A percentile compares a stretch with the other conserved stretches of the same genome.
Conservation (phyloP, 2,329 filamentous ascomycete species). For the Fusarium secorum region DNA sequence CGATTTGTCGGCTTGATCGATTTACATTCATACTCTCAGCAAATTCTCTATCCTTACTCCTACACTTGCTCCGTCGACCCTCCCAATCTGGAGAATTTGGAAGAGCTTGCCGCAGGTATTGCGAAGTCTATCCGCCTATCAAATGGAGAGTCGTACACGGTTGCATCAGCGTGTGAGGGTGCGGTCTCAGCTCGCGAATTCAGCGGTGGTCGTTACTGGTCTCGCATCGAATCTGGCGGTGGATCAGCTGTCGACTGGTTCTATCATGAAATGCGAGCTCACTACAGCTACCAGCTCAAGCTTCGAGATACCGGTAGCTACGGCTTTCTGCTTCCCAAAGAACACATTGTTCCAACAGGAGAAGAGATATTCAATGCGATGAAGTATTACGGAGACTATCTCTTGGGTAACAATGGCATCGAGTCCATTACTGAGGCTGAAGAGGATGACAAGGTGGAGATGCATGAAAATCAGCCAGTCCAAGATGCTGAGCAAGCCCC, state of each 20-base stretch:
- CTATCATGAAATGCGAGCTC: conserved; percentile 83
- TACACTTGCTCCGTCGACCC: conserved; percentile 82
- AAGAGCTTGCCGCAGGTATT: conserved; percentile 87
- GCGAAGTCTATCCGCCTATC: conserved; percentile 88
- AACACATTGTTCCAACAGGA: conserved; percentile 88
- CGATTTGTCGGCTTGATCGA: conserved; percentile 88
- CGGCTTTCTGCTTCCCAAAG: conserved; percentile 86
- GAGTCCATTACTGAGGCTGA: conserved; percentile 51
- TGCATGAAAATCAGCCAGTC: background rate
- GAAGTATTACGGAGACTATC: conserved; percentile 82
- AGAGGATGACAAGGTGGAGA: conserved; percentile 31
- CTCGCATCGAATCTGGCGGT: conserved; percentile 75
- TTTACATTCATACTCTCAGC: conserved; percentile 93
- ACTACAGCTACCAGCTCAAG: conserved; percentile 93
- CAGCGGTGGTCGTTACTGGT: conserved; percentile 31
- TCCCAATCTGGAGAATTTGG: conserved; percentile 87
- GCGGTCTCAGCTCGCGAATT: conserved; percentile 57
- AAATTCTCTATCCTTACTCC: conserved; percentile 90
- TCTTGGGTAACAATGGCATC: conserved; percentile 74
- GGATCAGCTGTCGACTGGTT: conserved; percentile 95
- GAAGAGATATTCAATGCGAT: conserved; percentile 86
- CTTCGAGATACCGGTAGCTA: conserved; percentile 92
- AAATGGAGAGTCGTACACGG: conserved; percentile 76
- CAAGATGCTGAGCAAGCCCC: conserved; percentile 21
- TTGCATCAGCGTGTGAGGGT: conserved; percentile 87